phyloP scores from a whole-genome alignment of 2,329 filamentous ascomycete species.

The Hymenoscyphus occultus region DNA sequence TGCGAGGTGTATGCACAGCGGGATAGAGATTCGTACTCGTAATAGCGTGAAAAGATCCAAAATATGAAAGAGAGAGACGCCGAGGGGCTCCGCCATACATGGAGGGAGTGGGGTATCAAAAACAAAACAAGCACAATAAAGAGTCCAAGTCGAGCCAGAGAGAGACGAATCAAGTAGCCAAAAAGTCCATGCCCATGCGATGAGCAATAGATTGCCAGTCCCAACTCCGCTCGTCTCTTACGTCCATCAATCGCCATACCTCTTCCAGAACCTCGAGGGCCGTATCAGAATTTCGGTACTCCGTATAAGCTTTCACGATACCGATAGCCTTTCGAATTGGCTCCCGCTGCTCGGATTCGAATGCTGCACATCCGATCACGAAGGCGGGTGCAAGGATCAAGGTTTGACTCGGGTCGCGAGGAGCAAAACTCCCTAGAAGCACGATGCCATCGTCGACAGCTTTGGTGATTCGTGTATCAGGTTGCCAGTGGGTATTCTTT shows the following conservation, averaged over 20 bases:
- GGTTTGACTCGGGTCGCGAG: constrained; percentile 57
- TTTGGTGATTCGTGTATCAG: constrained; percentile 49
- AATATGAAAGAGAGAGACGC: background rate
- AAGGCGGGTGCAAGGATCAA: constrained; percentile 59
- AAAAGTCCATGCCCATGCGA: constrained; percentile 53
- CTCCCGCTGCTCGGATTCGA: constrained; percentile 51
- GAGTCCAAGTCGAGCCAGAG: background rate
- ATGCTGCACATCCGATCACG: constrained; percentile 59
- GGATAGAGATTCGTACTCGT: background rate
- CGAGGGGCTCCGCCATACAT: background rate
- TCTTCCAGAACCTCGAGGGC: constrained; percentile 53
- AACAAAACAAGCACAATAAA: background rate
- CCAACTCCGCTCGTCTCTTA: constrained; percentile 57
- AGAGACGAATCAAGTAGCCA: constrained; percentile 36
- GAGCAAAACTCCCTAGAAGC: constrained; percentile 53
- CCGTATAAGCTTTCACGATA: constrained; percentile 56
- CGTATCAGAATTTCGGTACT: constrained; percentile 56
- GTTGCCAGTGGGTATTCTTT: constrained; percentile 33
- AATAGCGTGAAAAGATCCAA: background rate
- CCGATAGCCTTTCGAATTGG: constrained; percentile 49
- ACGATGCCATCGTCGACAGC: constrained; percentile 56
- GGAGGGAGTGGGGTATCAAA: background rate
- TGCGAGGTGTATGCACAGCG: background rate
- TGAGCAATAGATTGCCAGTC: constrained; percentile 60
- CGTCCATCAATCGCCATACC: constrained; percentile 58